phyloP scores from a whole-genome alignment of 148 eudicot genomes.

The Vaccinium vitisidaea region DNA sequence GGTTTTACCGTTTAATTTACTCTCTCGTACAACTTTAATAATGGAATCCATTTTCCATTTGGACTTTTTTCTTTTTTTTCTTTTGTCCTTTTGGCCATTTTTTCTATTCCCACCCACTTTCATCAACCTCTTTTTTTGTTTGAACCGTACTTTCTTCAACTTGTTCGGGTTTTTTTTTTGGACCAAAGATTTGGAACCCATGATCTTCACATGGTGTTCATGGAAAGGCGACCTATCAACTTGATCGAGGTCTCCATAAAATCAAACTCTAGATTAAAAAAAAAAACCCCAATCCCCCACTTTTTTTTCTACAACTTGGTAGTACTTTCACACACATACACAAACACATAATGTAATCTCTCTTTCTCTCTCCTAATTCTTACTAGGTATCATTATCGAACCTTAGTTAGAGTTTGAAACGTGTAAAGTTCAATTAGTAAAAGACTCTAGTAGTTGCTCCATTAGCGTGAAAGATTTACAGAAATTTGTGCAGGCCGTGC shows the following conservation, averaged over 20 bases:
- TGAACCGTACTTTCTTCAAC: slow-evolving; percentile 3
- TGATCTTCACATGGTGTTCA: slow-evolving; percentile 2
- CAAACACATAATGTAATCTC: too few relatives aligned
- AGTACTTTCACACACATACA: background rate
- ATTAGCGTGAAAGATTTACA: too few relatives aligned
- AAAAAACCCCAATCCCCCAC: background rate
- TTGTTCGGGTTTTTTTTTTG: background rate
- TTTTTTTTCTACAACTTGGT: background rate
- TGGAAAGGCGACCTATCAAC: slow-evolving; percentile 3
- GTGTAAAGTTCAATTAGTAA: too few relatives aligned
- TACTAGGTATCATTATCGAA: too few relatives aligned
- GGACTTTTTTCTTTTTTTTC: background rate
- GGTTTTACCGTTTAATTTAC: slow-evolving; percentile 2
- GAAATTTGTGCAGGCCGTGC: too few relatives aligned
- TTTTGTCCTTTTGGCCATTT: background rate
- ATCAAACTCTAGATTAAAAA: background rate
- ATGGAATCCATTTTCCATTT: slow-evolving; percentile 9
- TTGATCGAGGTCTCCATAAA: background rate
- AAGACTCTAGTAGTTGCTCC: too few relatives aligned
- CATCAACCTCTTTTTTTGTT: background rate
- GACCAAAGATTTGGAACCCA: background rate
- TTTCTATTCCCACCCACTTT: slow-evolving; percentile 12
- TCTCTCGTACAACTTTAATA: slow-evolving; percentile 3
- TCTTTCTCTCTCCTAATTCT: too few relatives aligned
- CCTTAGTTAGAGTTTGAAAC: too few relatives aligned